phyloP scores from a whole-genome alignment of 2,329 filamentous ascomycete species.

The Colletotrichum sp. region DNA sequence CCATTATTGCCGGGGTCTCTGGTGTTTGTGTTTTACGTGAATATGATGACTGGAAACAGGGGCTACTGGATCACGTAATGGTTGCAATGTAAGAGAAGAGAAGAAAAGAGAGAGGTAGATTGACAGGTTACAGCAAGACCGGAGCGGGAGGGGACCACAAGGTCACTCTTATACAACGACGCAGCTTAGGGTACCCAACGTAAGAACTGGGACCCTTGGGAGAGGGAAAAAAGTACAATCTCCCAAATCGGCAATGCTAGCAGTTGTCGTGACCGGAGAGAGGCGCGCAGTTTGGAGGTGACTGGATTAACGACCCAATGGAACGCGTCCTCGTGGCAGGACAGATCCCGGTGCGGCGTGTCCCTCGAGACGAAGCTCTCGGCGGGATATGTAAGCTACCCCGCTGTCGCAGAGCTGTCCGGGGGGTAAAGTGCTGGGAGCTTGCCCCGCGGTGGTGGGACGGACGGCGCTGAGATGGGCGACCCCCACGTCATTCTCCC shows the following conservation, averaged over 20 bases:
- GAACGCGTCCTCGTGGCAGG: slow-evolving; percentile 5
- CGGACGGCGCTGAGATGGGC: not conserved
- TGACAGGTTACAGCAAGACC: not conserved
- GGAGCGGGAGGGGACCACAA: not conserved
- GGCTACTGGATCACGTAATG: not conserved
- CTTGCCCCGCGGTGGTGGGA: slow-evolving; percentile 11
- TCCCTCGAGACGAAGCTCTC: not conserved
- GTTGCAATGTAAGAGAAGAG: not conserved
- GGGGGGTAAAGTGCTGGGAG: not conserved
- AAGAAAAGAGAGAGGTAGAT: not conserved
- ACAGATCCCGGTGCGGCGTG: not conserved
- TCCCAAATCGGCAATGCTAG: not conserved
- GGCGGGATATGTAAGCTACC: slow-evolving; percentile 9
- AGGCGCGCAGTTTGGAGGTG: not conserved
- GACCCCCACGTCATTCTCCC: slow-evolving; percentile 17
- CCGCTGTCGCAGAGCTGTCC: not conserved
- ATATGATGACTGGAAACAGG: not conserved
- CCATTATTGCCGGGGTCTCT: slow-evolving; percentile 29
- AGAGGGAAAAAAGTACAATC: not conserved
- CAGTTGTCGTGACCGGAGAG: slow-evolving; percentile 7
- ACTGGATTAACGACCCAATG: not conserved
- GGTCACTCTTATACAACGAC: not conserved
- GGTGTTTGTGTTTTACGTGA: not conserved
- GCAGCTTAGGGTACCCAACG: not conserved
- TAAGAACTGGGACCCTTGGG: not conserved